A percentile compares a stretch with the other conserved stretches of the same genome.
Conservation (phyloP, 495 filamentous ascomycete genomes). For the Hypoxylon crocopeplum region DNA sequence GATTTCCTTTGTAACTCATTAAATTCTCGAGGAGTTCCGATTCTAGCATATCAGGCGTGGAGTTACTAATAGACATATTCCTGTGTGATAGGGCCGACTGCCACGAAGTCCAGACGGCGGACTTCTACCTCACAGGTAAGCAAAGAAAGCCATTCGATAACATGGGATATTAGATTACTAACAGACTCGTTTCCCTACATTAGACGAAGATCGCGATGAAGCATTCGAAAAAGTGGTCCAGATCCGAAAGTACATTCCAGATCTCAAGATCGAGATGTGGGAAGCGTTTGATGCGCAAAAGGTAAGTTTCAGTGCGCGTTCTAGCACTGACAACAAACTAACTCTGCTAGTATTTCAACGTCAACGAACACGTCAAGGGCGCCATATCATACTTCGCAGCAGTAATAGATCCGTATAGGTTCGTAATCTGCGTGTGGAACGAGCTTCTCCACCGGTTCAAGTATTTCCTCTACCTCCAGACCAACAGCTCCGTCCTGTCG, state of each 20-base stretch:
- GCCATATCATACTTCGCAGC: constrained; percentile 48
- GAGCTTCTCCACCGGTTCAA: constrained; percentile 39
- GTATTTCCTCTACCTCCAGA: constrained; percentile 46
- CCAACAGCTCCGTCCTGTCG: constrained; percentile 42
- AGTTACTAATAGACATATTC: no score
- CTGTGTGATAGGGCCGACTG: constrained; percentile 38
- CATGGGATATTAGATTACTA: no score
- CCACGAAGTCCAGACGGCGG: constrained; percentile 45
- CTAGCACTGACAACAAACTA: not conserved
- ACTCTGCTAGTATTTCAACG: constrained; percentile 30
- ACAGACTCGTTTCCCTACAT: no score
- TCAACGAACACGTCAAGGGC: constrained; percentile 38
- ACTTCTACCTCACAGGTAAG: constrained; percentile 48
- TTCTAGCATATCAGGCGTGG: no score
- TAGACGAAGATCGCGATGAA: constrained; percentile 43
- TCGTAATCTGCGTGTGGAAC: constrained; percentile 51
- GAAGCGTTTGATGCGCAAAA: constrained; percentile 37
- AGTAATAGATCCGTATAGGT: constrained; percentile 53
- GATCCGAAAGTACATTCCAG: constrained; percentile 45
- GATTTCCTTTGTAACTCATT: no score
- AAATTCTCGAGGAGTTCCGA: no score
- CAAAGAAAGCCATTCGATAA: no score
- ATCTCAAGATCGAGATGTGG: constrained; percentile 34
- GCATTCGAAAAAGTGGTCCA: constrained; percentile 41
- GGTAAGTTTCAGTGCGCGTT: constrained; percentile 29